Conservation (phyloP, 768 basidiomycete species). For the Xerocomus brunneocitrinus region DNA sequence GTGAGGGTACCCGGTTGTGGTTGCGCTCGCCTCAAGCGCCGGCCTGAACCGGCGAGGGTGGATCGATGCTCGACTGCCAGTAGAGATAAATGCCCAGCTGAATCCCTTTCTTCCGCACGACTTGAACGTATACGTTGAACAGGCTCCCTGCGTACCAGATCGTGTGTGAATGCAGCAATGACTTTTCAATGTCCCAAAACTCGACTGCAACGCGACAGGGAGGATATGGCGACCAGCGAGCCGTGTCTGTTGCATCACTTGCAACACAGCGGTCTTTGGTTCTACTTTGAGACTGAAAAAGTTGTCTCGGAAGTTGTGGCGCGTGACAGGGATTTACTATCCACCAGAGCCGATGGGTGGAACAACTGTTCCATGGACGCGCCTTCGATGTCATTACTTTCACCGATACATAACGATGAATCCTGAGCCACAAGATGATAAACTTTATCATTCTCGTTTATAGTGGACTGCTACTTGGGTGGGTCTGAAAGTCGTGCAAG, state of each 20-base stretch:
- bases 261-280: constrained; percentile 38
- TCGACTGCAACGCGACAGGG: constrained; percentile 86
- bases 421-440: constrained; percentile 67
- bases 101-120: constrained; percentile 73
- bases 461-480: constrained; percentile 7
- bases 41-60: constrained; percentile 52
- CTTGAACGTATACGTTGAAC: constrained; percentile 87
- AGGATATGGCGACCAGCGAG: constrained; percentile 64
- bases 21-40: constrained; percentile 20
- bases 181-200: constrained; percentile 89
- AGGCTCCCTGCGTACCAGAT: constrained; percentile 87
- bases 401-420: constrained; percentile 72
- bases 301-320: constrained; percentile 40
- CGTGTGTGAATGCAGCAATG: constrained; percentile 76
- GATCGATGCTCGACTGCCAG: constrained; percentile 76
- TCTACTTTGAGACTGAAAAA: constrained; percentile 61
- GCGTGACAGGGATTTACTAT: constrained; percentile 26
- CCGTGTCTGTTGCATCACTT: constrained; percentile 39
- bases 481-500: constrained; percentile 27
- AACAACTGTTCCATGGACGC: constrained; percentile 72
- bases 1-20: constrained; percentile 29
- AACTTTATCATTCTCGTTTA: constrained; percentile 27
- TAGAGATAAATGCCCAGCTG: constrained; percentile 90
- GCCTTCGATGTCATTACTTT: constrained; percentile 49
- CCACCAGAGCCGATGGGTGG: constrained; percentile 30